Base-by-base conservation (phyloP, 176 grass and related monocot genomes). In the Eleusine coracana region DNA sequence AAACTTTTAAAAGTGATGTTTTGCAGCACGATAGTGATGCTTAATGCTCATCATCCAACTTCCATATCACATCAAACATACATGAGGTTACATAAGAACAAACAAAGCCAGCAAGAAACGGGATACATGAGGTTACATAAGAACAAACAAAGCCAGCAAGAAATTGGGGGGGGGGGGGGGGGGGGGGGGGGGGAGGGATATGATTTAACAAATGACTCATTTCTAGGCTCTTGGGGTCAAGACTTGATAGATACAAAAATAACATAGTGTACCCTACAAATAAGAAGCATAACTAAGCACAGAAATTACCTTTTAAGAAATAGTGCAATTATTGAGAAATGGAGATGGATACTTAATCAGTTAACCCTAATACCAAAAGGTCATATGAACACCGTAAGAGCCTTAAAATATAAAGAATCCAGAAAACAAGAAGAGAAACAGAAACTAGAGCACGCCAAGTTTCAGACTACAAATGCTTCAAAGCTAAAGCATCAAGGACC, bases 271-370 rank as follows among this genome's bases (percentile, higher is more conserved):
- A 74, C 16, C 40, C 25, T 48, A 31, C 60, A 74, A 27, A 25
- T 18, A 83, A 83, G 31, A 75, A 41, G 60, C 45, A 67, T 27
- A 83, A 52, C 28, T 68, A 80, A 65, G 42, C 60, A 28, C 12
- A 75, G 25, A 65, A 40, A 41, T 66, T 60, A 27, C 20, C 4
- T 27, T 40, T 68, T 54, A 17, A 15, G 13, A 80, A 16, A 55
- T 6, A 52, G 21, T 40, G 40, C 12, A 10, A 40, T 39, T 66
- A 18, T 40, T 27, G 18, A 12, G 37, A 68, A 31, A 20, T 52
- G 36, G 66, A 38, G 45, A 79, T 52, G 50, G 14, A 52, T 52
- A 52, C 50, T 52, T 52, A 51, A 51, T 52, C 50, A 52, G 15
- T 52, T 52, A 51, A 51, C 17, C 50, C 14, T 29, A 34, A 68